These are phyloP conservation scores for Paramecium octaurelia DNA, from an alignment of 73 alveolate genomes.

Conservation along the genomic window DNA sequence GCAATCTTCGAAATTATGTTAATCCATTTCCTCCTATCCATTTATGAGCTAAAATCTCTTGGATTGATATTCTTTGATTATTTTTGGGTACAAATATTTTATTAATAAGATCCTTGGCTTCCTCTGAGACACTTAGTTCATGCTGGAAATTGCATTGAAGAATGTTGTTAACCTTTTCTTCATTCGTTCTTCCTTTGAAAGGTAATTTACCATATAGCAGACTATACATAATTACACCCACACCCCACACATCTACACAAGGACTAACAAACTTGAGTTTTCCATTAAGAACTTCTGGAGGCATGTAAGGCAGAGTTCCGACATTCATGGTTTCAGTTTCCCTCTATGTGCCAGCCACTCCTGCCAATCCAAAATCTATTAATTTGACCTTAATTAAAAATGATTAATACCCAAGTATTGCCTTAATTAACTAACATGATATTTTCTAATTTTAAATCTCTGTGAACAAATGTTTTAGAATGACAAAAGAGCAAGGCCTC, in stretches of 20 bases:
- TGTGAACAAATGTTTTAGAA: slow-evolving; percentile 76
- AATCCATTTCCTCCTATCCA: not conserved
- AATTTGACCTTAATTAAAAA: slow-evolving; percentile 62
- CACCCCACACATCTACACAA: slow-evolving; percentile 84
- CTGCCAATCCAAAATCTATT: slow-evolving; percentile 78
- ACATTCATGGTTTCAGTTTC: slow-evolving; percentile 67
- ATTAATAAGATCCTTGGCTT: not conserved
- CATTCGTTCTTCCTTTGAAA: slow-evolving; percentile 68
- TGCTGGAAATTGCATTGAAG: not conserved
- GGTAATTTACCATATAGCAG: slow-evolving; percentile 78
- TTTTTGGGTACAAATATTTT: not conserved
- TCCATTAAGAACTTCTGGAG: slow-evolving; percentile 78
- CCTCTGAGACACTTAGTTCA: not conserved
- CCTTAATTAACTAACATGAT: slow-evolving; percentile 64
- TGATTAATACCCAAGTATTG: not conserved
- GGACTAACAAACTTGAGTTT: slow-evolving; percentile 64
- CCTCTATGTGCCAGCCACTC: slow-evolving; percentile 67
- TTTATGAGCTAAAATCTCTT: not conserved
- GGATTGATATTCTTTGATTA: not conserved
- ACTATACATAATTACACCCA: slow-evolving; percentile 71
- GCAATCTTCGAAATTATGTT: not conserved
- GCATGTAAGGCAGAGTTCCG: slow-evolving; percentile 87
- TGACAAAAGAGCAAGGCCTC: slow-evolving; percentile 84
- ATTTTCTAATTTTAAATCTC: slow-evolving; percentile 92
- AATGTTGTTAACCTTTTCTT: slow-evolving; percentile 26